Percentiles rank a stretch among this genome's conserved stretches.
phyloP scores from a whole-genome alignment of 805 yeast species.

The Candida sphagnicola region DNA sequence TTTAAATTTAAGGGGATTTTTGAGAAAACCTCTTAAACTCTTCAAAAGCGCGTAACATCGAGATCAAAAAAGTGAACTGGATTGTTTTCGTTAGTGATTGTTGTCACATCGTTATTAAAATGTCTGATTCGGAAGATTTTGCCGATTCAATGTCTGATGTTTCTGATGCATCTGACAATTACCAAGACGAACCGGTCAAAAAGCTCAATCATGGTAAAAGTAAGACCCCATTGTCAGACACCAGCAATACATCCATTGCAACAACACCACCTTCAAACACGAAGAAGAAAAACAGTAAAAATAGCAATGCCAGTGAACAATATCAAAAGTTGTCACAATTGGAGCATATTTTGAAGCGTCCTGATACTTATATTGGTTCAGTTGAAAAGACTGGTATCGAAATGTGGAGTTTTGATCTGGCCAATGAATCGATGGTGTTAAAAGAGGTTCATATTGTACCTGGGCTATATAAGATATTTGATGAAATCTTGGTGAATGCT shows the following conservation, averaged over 20 bases:
- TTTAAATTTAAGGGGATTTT: background rate
- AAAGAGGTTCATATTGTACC: conserved; percentile 85
- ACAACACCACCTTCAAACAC: conserved; percentile 12
- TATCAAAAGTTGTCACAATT: conserved; percentile 93
- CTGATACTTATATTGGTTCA: conserved; percentile 97
- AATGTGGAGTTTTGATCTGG: conserved; percentile 77
- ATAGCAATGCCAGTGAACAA: conserved; percentile 53
- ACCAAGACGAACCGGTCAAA: conserved; percentile 14
- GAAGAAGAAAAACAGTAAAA: conserved; percentile 10
- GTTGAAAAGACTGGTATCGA: conserved; percentile 75
- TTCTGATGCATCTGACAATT: conserved; percentile 10
- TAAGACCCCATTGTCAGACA: conserved; percentile 18
- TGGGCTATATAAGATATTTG: conserved; percentile 93
- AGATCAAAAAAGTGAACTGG: no score
- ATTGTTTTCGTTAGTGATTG: background rate
- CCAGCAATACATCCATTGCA: conserved; percentile 16
- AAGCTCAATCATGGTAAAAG: conserved; percentile 6
- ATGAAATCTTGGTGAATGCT: conserved; percentile 95
- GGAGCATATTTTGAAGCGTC: conserved; percentile 94
- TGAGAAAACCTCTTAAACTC: no score
- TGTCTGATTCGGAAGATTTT: conserved; percentile 9
- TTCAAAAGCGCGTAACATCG: background rate
- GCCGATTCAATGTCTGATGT: conserved; percentile 6
- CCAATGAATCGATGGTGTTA: conserved; percentile 36
- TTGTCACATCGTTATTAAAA: background rate